Percentiles rank a stretch among this genome's conserved stretches.
Conservation (phyloP, 495 filamentous ascomycete genomes). For the Bombardia bombarda region DNA sequence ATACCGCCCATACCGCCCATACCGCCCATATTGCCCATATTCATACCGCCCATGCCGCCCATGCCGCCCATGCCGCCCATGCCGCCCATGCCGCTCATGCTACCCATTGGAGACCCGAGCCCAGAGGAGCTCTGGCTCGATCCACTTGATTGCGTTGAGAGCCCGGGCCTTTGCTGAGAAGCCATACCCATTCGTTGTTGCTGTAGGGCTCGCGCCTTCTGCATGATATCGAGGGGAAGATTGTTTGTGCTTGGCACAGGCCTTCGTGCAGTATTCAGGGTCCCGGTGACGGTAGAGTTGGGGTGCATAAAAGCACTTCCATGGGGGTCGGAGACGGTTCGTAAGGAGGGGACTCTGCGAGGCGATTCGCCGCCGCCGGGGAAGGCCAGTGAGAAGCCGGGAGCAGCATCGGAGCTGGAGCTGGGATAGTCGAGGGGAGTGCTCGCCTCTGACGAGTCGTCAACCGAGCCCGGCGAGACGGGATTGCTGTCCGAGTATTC, state of each 20-base stretch:
- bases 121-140: constrained; percentile 1
- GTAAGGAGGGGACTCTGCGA: constrained; percentile 45
- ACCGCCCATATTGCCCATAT: constrained; percentile 2
- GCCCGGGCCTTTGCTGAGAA: constrained; percentile 8
- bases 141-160: constrained; percentile 2
- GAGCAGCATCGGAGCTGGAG: constrained; percentile 20
- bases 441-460: constrained; percentile 36
- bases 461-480: constrained; percentile 30
- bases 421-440: constrained; percentile 38
- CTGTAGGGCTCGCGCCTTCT: constrained; percentile 60
- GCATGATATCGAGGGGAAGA: constrained; percentile 72
- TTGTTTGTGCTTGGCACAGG: constrained; percentile 36
- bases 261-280: constrained; percentile 53
- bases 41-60: too few species aligned
- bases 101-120: constrained; percentile 5
- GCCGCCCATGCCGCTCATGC: constrained; percentile 1
- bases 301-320: constrained; percentile 50
- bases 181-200: constrained; percentile 27
- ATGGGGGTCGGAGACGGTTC: constrained; percentile 48
- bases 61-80: too few species aligned
- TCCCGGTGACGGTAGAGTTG: constrained; percentile 74
- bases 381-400: constrained; percentile 9
- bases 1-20: constrained; percentile 3
- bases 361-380: constrained; percentile 26
- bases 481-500: constrained; percentile 29